Percentiles rank a stretch among this genome's conserved stretches.
Conservation (phyloP, 1,284 basidiomycete species). For the Ustilago hordei region DNA sequence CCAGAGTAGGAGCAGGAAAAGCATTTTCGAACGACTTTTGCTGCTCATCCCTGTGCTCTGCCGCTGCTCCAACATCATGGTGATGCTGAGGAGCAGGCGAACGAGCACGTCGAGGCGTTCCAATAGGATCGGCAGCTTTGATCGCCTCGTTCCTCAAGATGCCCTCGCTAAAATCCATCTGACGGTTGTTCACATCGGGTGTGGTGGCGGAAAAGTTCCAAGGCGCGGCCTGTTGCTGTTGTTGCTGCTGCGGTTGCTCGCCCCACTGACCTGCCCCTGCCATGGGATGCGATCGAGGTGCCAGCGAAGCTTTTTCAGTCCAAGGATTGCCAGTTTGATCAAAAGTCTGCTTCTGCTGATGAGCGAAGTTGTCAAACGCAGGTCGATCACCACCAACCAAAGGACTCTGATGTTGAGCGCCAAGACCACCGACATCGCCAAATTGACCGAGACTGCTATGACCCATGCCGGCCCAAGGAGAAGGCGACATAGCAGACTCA, state of each 20-base stretch:
- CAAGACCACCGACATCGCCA: constrained; percentile 37
- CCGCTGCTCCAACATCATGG: constrained; percentile 11
- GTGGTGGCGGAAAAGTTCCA: constrained; percentile 38
- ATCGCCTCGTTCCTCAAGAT: constrained; percentile 34
- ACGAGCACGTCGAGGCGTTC: constrained; percentile 47
- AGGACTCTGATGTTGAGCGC: constrained; percentile 40
- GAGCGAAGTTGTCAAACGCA: constrained; percentile 36
- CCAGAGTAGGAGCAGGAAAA: constrained; percentile 33
- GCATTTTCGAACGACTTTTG: constrained; percentile 44
- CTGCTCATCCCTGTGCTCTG: constrained; percentile 33
- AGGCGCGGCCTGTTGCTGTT: constrained; percentile 13
- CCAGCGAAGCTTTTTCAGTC: constrained; percentile 39
- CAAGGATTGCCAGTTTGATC: constrained; percentile 43
- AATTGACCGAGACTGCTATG: constrained; percentile 43
- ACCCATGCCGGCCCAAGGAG: constrained; percentile 43
- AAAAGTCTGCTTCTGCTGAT: constrained; percentile 26
- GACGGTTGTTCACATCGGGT: constrained; percentile 40
- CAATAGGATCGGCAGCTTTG: constrained; percentile 47
- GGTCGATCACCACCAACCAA: constrained; percentile 36
- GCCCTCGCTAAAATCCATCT: constrained; percentile 43
- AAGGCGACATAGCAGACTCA: constrained; percentile 35
- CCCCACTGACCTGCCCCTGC: constrained; percentile 35
- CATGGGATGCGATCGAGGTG: constrained; percentile 37
- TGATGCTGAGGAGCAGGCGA: constrained; percentile 48
- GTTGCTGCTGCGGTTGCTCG: constrained; percentile 24